Evolutionary conservation across 306 rosid genomes (phyloP).

Genomic region (Cucurbita pepo): DNA sequence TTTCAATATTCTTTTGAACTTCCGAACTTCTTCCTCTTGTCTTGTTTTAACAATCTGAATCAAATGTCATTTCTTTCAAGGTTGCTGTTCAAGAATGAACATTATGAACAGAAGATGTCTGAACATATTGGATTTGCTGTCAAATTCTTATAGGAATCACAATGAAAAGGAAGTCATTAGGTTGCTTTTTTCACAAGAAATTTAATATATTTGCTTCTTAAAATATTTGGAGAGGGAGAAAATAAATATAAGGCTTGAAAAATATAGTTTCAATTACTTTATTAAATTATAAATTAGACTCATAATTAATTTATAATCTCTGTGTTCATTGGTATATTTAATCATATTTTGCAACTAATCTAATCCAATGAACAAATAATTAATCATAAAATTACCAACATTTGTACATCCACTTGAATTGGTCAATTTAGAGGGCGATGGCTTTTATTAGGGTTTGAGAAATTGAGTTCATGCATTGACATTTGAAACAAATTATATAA

Average conservation of each 20-base stretch:
- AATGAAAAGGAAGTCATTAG: background rate
- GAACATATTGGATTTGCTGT: background rate
- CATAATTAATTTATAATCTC: background rate
- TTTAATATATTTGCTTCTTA: no score
- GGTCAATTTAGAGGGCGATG: background rate
- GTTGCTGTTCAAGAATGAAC: background rate
- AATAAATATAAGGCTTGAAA: no score
- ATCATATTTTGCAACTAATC: background rate
- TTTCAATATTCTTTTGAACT: no score
- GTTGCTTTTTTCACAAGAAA: no score
- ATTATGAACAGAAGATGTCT: background rate
- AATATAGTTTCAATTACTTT: background rate
- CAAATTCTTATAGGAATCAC: background rate
- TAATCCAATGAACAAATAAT: background rate
- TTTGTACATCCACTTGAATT: background rate
- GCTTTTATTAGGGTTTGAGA: background rate
- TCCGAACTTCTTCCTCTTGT: background rate
- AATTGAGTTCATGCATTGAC: conserved; percentile 1
- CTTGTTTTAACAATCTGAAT: background rate
- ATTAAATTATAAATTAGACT: background rate
- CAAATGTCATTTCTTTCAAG: background rate
- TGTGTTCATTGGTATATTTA: background rate
- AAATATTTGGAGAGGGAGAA: no score
- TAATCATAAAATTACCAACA: no score
- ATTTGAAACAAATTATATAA: background rate